Evolutionary conservation across 352 stramenopile species (phyloP).

Genomic region (Pythium phragmitis): DNA sequence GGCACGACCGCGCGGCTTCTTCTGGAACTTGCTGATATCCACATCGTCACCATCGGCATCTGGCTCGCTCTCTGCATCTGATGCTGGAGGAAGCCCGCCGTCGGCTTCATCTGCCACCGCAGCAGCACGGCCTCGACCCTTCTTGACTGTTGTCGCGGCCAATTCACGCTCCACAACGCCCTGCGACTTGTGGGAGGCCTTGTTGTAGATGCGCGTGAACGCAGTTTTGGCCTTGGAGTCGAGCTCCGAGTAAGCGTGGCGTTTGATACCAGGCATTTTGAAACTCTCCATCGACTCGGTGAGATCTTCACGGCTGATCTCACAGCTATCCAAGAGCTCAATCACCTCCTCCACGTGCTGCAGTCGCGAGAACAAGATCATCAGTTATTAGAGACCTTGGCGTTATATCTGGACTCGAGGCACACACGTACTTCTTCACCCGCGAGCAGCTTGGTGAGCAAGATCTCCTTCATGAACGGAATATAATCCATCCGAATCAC

Average conservation of each 20-base stretch:
- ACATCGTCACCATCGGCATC: conserved; percentile 55
- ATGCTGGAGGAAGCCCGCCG: conserved; percentile 47
- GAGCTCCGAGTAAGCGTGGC: conserved; percentile 73
- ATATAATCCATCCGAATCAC: conserved; percentile 88
- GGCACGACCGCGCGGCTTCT: conserved; percentile 51
- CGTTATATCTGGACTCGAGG: too few species aligned
- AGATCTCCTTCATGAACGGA: conserved; percentile 89
- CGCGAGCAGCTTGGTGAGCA: conserved; percentile 72
- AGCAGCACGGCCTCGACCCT: conserved; percentile 51
- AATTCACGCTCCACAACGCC: conserved; percentile 89
- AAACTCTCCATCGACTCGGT: conserved; percentile 96
- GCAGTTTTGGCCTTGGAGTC: conserved; percentile 90
- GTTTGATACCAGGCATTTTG: conserved; percentile 75
- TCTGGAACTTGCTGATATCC: conserved; percentile 83
- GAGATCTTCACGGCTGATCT: conserved; percentile 96
- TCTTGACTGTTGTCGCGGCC: conserved; percentile 69
- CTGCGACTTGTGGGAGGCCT: conserved; percentile 92
- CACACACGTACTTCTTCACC: conserved; percentile 58
- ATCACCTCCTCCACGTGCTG: conserved; percentile 91
- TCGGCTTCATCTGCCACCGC: conserved; percentile 39
- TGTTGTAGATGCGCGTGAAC: conserved; percentile 94
- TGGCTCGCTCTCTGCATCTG: conserved; percentile 70
- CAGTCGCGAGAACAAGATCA: too few species aligned
- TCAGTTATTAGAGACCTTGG: too few species aligned
- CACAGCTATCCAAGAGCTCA: conserved; percentile 95